Percentiles rank a stretch among this genome's conserved stretches.
phyloP scores from a whole-genome alignment of 169 alveolate species.

The Neospora caninum region DNA sequence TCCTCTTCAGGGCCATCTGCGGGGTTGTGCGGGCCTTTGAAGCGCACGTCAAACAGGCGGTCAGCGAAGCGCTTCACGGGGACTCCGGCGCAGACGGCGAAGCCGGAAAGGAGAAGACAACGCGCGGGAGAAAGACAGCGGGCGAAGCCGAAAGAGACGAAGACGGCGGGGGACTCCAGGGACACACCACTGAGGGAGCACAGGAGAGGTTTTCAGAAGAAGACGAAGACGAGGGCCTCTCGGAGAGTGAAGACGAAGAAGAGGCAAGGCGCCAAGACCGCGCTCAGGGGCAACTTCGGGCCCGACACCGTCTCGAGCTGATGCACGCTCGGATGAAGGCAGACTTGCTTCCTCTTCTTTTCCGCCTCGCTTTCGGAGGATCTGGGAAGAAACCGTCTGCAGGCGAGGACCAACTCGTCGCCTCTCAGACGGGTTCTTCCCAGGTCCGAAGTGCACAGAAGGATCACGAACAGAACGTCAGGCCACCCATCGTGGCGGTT shows the following conservation, averaged over 20 bases:
- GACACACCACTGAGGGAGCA: too few species aligned
- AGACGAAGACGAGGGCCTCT: background rate
- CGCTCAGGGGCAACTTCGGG: background rate
- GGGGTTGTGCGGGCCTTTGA: constrained; percentile 36
- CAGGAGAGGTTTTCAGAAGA: background rate
- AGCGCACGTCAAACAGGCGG: background rate
- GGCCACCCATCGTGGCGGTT: constrained; percentile 53
- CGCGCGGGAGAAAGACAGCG: too few species aligned
- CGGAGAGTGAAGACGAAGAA: background rate
- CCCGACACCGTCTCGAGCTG: constrained; percentile 30
- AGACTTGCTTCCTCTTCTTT: constrained; percentile 55
- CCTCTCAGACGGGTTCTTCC: constrained; percentile 32
- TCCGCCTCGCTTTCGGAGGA: constrained; percentile 49
- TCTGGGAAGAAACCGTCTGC: background rate
- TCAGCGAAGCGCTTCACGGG: background rate
- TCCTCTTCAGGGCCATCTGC: constrained; percentile 54
- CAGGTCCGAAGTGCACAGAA: background rate
- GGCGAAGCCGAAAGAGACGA: too few species aligned
- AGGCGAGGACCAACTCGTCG: background rate
- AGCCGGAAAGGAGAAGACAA: background rate
- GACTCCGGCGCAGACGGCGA: background rate
- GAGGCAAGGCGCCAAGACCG: background rate
- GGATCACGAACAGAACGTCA: background rate
- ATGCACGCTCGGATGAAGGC: background rate
- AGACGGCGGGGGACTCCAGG: too few species aligned